Percentiles rank a stretch among this genome's conserved stretches.
phyloP scores from a whole-genome alignment of 2,329 filamentous ascomycete species.

The Epichloe amarillans region DNA sequence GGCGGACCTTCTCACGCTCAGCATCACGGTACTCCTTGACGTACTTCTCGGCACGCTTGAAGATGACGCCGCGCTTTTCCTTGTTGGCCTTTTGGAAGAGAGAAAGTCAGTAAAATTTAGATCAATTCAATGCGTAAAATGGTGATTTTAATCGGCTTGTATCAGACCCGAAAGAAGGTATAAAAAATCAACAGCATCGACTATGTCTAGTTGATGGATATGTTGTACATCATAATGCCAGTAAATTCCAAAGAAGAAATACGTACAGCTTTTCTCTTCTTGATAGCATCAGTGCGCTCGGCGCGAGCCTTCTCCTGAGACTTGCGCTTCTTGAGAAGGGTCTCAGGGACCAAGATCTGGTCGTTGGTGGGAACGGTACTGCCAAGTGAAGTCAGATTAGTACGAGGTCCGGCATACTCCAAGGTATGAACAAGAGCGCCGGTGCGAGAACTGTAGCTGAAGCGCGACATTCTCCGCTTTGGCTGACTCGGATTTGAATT shows the following conservation, averaged over 20 bases:
- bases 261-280: constrained; percentile 87
- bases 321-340: constrained; percentile 99
- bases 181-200: constrained; percentile 92
- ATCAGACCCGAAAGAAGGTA: constrained; percentile 99
- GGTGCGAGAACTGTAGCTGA: constrained; percentile 86
- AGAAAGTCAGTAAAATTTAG: constrained; percentile 23
- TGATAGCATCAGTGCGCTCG: constrained; percentile 63
- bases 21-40: constrained; percentile 98
- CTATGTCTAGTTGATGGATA: constrained; percentile 78
- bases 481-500: constrained; percentile 72
- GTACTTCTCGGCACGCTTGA: constrained; percentile 99
- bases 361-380: constrained; percentile 89
- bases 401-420: constrained; percentile 57
- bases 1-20: constrained; percentile 96
- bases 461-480: constrained; percentile 83
- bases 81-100: constrained; percentile 69
- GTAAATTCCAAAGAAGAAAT: constrained; percentile 19
- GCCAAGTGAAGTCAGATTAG: constrained; percentile 51
- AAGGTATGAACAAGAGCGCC: constrained; percentile 55
- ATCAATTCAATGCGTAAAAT: constrained; percentile 4
- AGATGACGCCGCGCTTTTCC: constrained; percentile 96
- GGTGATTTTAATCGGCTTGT: constrained; percentile 16
- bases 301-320: constrained; percentile 98
- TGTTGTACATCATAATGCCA: constrained; percentile 75
- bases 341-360: constrained; percentile 96